Percentiles rank a stretch among this genome's conserved stretches.
phyloP scores from a whole-genome alignment of 345 rosid species.

The Sisymbrium altissimum region DNA sequence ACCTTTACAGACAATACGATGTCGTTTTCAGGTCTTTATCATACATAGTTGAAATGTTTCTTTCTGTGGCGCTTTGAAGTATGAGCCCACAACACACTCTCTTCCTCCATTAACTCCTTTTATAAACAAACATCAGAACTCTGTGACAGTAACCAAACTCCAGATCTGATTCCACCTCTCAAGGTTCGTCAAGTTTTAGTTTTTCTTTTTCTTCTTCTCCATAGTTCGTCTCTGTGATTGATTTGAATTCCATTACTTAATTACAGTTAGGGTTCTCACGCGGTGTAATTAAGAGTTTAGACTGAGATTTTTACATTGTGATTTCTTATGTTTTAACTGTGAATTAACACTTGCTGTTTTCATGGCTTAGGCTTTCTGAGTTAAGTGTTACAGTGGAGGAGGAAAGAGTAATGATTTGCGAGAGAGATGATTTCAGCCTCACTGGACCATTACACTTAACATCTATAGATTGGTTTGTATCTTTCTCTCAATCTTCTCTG shows the following conservation, averaged over 20 bases:
- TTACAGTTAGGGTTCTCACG: no score
- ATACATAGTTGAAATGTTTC: constrained; percentile 13
- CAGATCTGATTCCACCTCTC: constrained; percentile 22
- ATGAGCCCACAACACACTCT: background rate
- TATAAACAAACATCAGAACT: background rate
- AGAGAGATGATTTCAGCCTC: constrained; percentile 62
- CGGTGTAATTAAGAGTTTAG: no score
- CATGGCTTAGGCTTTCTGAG: background rate
- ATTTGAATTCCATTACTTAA: no score
- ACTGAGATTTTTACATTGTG: no score
- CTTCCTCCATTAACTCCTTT: constrained; percentile 1
- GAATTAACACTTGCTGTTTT: background rate
- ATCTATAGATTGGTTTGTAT: constrained; percentile 56
- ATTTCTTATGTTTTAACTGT: no score
- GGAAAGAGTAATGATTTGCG: constrained; percentile 46
- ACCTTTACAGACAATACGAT: background rate
- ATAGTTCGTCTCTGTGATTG: background rate
- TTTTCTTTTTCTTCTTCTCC: background rate
- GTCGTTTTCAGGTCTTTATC: background rate
- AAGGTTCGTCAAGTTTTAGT: constrained; percentile 2
- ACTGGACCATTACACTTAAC: constrained; percentile 70
- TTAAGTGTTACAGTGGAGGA: background rate
- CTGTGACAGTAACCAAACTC: background rate
- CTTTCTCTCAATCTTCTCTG: background rate
- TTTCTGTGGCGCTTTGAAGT: background rate